A percentile compares a stretch with the other conserved stretches of the same genome.
Conservation (phyloP, 2,329 filamentous ascomycete species). For the Paecilomyces formosus region DNA sequence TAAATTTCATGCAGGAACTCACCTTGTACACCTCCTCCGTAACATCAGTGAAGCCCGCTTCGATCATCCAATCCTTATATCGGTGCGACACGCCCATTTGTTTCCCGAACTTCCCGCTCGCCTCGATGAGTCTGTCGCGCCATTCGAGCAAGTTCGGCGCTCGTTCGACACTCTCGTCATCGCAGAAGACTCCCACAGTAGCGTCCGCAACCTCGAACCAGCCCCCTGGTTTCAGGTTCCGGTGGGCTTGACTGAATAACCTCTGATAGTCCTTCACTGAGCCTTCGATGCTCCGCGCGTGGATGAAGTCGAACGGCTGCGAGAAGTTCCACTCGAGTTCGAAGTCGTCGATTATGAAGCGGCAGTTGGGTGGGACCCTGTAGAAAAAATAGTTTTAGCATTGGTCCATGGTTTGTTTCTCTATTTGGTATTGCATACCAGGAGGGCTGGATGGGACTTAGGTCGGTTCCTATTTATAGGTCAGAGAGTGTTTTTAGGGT, state of each 20-base stretch:
- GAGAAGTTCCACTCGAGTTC: slow-evolving; percentile 16
- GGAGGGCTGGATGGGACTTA: slow-evolving; percentile 26
- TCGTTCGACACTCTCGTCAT: slow-evolving; percentile 8
- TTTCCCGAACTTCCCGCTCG: slow-evolving; percentile 16
- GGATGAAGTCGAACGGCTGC: slow-evolving; percentile 17
- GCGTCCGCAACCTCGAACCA: slow-evolving; percentile 13
- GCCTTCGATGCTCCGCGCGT: slow-evolving; percentile 16
- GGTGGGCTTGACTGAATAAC: slow-evolving; percentile 11
- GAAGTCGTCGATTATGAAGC: slow-evolving; percentile 18
- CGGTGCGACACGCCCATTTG: slow-evolving; percentile 10
- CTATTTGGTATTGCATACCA: slow-evolving; percentile 3
- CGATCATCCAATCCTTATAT: slow-evolving; percentile 12
- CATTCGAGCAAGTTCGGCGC: slow-evolving; percentile 8
- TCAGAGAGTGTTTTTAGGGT: background rate
- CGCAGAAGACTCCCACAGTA: slow-evolving; percentile 8
- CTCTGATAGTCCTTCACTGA: slow-evolving; percentile 14
- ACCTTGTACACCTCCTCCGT: slow-evolving; percentile 15
- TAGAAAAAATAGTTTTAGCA: background rate
- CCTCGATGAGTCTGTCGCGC: slow-evolving; percentile 12
- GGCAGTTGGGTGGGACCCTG: slow-evolving; percentile 18
- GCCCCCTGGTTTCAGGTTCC: slow-evolving; percentile 14
- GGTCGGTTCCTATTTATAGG: slow-evolving; percentile 12
- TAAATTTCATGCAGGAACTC: background rate
- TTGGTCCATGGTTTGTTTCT: background rate
- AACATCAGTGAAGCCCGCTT: slow-evolving; percentile 21